Conservation (phyloP, 1,284 basidiomycete species). For the Porodaedalea pini region DNA sequence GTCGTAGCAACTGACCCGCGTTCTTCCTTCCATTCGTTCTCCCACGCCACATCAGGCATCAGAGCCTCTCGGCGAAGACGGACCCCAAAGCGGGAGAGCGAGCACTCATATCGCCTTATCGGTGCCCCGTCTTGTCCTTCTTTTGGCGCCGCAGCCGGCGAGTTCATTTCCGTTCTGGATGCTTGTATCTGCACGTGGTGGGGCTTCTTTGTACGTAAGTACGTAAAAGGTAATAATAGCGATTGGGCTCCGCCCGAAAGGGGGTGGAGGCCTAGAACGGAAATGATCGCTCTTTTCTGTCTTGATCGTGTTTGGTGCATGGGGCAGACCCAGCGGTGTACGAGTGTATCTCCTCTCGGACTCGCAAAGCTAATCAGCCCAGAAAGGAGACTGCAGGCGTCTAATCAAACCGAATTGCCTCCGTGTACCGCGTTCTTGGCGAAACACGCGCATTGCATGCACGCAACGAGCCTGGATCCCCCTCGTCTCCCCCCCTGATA, state of each 20-base stretch:
- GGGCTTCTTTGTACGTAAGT: neutral
- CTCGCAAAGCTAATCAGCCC: neutral
- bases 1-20: neutral
- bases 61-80: neutral
- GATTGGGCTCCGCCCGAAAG: neutral
- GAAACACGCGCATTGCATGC: too few species aligned
- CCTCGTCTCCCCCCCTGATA: too few species aligned
- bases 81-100: neutral
- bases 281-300: slow-evolving; percentile 1
- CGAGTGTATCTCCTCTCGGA: neutral
- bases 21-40: neutral
- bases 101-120: neutral
- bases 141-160: slow-evolving; percentile 4
- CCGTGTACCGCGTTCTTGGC: neutral
- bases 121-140: neutral
- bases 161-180: slow-evolving; percentile 4
- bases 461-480: too few species aligned
- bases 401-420: neutral
- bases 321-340: neutral
- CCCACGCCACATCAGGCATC: neutral
- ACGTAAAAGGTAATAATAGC: neutral
- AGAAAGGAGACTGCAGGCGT: neutral
- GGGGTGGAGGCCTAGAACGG: neutral
- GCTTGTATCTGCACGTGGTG: neutral
- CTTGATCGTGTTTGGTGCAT: too few species aligned